Evolutionary conservation across 1,139 yeast genomes (phyloP), one percentile per base, ranked within the genome.

Genomic region (Protomyces pachydermus): DNA sequence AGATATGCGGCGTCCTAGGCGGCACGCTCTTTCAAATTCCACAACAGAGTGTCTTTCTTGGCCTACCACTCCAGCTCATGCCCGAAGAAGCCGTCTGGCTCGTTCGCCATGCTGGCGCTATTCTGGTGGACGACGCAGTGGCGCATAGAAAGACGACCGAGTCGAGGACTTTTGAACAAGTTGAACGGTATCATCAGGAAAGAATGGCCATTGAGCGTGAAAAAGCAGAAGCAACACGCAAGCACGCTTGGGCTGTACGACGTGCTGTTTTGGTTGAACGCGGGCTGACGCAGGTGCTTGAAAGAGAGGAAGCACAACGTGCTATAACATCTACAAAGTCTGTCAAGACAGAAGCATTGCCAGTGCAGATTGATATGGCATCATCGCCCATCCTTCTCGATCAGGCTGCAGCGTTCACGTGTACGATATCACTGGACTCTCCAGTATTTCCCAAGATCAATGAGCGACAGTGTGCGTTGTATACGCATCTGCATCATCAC

Each of bases 1-100:
- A 82, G 51, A 80, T 93, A 0, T 79, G 85, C 50, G 98, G 98
- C 0, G 83, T 87, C 1, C 78, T 93, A 20, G 77, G 83, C 1
- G 98, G 98, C 0, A 87, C 96, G 0, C 76, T 93, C 46, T 88
- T 97, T 0, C 81, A 84, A 56, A 91, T 91, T 23, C 95, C 98
- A 1, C 98, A 93, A 74, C 98, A 93, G 71, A 91, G 90, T 72
- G 79, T 86, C 50, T 87, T 91, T 71, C 78, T 89, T 61, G 95
- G 97, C 0, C 77, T 91, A 3, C 98, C 98, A 0, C 75, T 91
- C 61, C 83, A 84, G 70, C 77, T 93, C 55, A 81, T 84, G 76
- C 75, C 83, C 0, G 95, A 88, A 74, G 98, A 93, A 70, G 83
- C 85, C 0, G 68, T 84, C 12, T 88, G 89, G 84, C 76, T 90